Base-by-base conservation (phyloP, 805 yeast species). In the Myxozyma neotropica region DNA sequence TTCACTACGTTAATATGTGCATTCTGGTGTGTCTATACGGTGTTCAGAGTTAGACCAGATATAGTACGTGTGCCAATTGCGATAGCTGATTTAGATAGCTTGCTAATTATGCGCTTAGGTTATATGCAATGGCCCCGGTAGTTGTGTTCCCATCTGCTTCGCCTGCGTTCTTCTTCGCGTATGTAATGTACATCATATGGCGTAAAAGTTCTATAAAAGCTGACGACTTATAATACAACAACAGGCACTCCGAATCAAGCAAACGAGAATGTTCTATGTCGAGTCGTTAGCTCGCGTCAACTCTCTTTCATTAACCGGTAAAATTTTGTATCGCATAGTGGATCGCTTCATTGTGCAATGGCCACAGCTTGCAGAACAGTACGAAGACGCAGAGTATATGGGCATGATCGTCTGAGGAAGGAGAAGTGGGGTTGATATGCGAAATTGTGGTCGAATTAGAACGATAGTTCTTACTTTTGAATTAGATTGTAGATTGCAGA, bases 271-370 rank as follows among this genome's bases (percentile, higher is more conserved):
- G 24, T 72, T 94, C 1, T 94, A 93, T 69, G 77, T 93, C 26
- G 98, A 93, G 73, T 86, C 94, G 50, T 77, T 93, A 43, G 97
- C 98, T 0, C 77, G 98, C 43, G 96, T 91, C 8, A 77, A 79
- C 55, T 74, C 77, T 1, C 77, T 94, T 53, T 90, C 97, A 69
- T 74, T 91, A 33, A 84, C 92, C 17, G 99, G 98, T 0, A 70
- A 74, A 49, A 71, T 94, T 19, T 70, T 93, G 13, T 77, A 87
- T 62, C 90, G 90, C 2, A 75, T 94, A 3, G 78, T 85, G 3
- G 88, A 90, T 70, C 77, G 92, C 23, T 88, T 94, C 61, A 69
- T 94, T 0, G 98, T 94, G 7, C 99, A 94, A 72, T 94, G 99
- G 99, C 82, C 82, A 27, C 77, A 78, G 27, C 75, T 94, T 56